A percentile compares a stretch with the other conserved stretches of the same genome.
Evolutionary conservation across 2,329 filamentous ascomycete genomes (phyloP).

Genomic region (Alternaria incomplexa): DNA sequence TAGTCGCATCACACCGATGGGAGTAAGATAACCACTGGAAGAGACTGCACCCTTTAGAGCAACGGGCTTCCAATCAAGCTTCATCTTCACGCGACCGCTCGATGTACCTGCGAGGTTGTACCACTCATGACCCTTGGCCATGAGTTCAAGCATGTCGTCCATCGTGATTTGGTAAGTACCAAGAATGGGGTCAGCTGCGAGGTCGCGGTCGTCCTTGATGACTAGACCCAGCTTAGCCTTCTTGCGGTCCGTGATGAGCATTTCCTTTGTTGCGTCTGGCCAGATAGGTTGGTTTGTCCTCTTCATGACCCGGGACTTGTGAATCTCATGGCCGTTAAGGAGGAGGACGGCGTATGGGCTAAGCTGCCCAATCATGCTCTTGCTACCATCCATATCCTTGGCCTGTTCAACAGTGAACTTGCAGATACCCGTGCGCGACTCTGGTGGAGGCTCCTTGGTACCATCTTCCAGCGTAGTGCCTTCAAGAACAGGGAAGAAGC

Average conservation of each 20-base stretch:
- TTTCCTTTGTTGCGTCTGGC: conserved; percentile 89
- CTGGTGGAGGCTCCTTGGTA: conserved; percentile 78
- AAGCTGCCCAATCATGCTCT: conserved; percentile 88
- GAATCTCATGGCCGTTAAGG: conserved; percentile 90
- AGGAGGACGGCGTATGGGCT: conserved; percentile 90
- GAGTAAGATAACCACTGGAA: conserved; percentile 88
- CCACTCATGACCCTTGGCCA: conserved; percentile 94
- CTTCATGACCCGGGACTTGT: conserved; percentile 90
- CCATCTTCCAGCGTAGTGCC: conserved; percentile 75
- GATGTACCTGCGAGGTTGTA: conserved; percentile 84
- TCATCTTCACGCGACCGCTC: conserved; percentile 87
- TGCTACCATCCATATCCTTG: conserved; percentile 91
- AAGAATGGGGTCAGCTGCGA: conserved; percentile 80
- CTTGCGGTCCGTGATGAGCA: conserved; percentile 93
- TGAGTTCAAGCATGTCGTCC: conserved; percentile 89
- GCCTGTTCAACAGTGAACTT: conserved; percentile 94
- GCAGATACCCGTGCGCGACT: conserved; percentile 91
- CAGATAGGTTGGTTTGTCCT: conserved; percentile 97
- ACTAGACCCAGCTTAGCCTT: conserved; percentile 87
- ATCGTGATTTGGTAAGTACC: conserved; percentile 96
- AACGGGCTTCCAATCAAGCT: conserved; percentile 93
- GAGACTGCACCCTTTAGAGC: conserved; percentile 78
- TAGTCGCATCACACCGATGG: conserved; percentile 92
- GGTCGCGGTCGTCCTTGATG: conserved; percentile 92
- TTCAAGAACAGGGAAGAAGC: conserved; percentile 93